Conservation (phyloP, 371 early-diverging fungal genomes). For the Rhizomucor pusillus region DNA sequence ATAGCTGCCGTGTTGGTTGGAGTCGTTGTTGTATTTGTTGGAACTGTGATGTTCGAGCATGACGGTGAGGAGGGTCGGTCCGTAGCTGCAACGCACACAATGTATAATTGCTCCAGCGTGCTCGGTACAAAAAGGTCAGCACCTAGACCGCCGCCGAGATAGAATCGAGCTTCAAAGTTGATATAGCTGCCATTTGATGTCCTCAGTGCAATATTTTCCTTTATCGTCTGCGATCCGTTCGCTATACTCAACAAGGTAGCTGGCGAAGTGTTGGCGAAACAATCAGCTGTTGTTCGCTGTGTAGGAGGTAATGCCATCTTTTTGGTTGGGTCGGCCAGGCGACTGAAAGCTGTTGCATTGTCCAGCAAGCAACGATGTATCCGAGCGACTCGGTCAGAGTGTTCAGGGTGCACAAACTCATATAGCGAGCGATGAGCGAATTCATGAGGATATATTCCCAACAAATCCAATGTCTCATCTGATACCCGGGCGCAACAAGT, state of each 20-base stretch:
- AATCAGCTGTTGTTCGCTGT: constrained; percentile 46
- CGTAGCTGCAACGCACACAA: constrained; percentile 13
- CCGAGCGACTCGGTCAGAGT: constrained; percentile 41
- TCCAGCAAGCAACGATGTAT: constrained; percentile 48
- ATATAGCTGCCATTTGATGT: constrained; percentile 38
- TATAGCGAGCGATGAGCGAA: constrained; percentile 56
- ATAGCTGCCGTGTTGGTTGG: not conserved
- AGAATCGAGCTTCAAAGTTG: constrained; percentile 43
- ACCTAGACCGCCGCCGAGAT: constrained; percentile 63
- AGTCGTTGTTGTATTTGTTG: not conserved
- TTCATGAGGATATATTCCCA: constrained; percentile 63
- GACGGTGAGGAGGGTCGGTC: not conserved
- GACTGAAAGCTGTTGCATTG: constrained; percentile 28
- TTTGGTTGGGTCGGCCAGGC: constrained; percentile 11
- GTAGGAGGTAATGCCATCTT: constrained; percentile 30
- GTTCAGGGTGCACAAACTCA: constrained; percentile 48
- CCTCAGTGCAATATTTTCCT: constrained; percentile 43
- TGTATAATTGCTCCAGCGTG: constrained; percentile 14
- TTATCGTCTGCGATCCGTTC: constrained; percentile 23
- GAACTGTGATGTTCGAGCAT: not conserved
- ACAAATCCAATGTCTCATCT: constrained; percentile 46
- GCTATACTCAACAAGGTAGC: constrained; percentile 23
- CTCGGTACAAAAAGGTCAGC: constrained; percentile 40
- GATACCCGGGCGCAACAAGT: constrained; percentile 57
- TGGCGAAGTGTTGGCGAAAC: constrained; percentile 32